Percentiles rank a stretch among this genome's conserved stretches.
Evolutionary conservation across 306 rosid genomes (phyloP).

Genomic region (Pueraria montana): DNA sequence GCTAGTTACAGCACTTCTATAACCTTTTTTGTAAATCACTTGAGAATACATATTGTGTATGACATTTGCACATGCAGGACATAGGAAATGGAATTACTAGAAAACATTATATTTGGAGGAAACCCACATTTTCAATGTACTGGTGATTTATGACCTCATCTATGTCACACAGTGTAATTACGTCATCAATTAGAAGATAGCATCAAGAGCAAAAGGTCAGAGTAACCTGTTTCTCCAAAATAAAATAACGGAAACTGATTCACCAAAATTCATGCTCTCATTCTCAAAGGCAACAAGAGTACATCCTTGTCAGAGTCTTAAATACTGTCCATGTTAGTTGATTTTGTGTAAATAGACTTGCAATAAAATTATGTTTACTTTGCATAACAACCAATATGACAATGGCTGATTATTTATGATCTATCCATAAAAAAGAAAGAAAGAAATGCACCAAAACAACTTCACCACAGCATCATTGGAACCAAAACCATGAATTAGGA

Average conservation of each 20-base stretch:
- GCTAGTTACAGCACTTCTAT: neutral
- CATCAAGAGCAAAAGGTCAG: conserved; percentile 3
- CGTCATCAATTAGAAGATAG: neutral
- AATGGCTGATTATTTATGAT: conserved; percentile 5
- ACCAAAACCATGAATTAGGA: conserved; percentile 5
- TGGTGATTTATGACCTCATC: neutral
- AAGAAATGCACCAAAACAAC: conserved; percentile 18
- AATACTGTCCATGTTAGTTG: conserved; percentile 17
- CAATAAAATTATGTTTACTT: conserved; percentile 16
- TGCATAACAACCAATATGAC: conserved; percentile 21
- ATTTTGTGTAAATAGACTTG: conserved; percentile 12
- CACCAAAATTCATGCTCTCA: neutral
- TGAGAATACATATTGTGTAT: neutral
- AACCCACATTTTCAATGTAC: conserved; percentile 10
- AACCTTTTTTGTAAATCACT: conserved; percentile 2
- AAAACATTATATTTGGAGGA: conserved; percentile 12
- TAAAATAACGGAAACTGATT: neutral
- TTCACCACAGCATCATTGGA: neutral
- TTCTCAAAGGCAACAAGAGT: conserved; percentile 6
- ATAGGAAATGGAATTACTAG: neutral
- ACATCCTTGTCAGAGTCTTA: conserved; percentile 3
- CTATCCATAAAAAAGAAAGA: neutral
- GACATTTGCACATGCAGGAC: neutral
- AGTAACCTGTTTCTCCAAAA: conserved; percentile 32
- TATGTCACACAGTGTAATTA: neutral